Conservation (phyloP, 2,329 filamentous ascomycete species). For the Trichophyton mentagrophytes region DNA sequence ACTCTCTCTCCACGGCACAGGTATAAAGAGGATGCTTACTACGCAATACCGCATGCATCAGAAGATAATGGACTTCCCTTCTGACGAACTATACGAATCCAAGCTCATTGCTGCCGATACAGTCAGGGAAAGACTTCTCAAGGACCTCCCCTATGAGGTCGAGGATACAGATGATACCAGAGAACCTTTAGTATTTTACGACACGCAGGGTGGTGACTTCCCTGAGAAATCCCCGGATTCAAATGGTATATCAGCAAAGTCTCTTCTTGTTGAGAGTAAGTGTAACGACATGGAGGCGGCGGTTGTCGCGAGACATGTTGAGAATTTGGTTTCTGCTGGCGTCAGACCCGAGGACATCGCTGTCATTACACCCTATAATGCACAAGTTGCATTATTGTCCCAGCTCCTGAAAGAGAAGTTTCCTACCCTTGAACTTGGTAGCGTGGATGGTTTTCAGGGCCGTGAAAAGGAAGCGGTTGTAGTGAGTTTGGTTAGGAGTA, state of each 20-base stretch:
- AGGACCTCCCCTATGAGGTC: constrained; percentile 64
- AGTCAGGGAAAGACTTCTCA: constrained; percentile 63
- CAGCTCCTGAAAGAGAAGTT: constrained; percentile 64
- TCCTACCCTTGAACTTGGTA: constrained; percentile 82
- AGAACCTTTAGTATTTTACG: constrained; percentile 83
- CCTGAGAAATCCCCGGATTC: constrained; percentile 70
- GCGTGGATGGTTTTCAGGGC: constrained; percentile 93
- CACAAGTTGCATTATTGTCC: constrained; percentile 70
- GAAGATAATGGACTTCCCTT: constrained; percentile 88
- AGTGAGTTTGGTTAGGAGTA: constrained; percentile 87
- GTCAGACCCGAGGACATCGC: constrained; percentile 76
- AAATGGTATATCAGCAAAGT: constrained; percentile 38
- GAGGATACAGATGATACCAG: constrained; percentile 70
- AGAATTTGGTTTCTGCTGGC: constrained; percentile 62
- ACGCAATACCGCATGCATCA: constrained; percentile 98
- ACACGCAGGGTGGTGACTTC: constrained; percentile 90
- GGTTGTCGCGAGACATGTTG: constrained; percentile 66
- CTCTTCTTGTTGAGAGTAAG: constrained; percentile 60
- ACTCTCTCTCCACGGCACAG: constrained; percentile 62
- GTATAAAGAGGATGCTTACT: constrained; percentile 87
- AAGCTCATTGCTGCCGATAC: constrained; percentile 67
- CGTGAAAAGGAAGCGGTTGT: constrained; percentile 93
- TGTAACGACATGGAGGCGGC: constrained; percentile 84
- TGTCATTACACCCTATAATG: constrained; percentile 92
- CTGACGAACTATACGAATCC: constrained; percentile 71